A percentile compares a stretch with the other conserved stretches of the same genome.
phyloP scores from a whole-genome alignment of 2,329 filamentous ascomycete genomes.

The Uncinocarpus reesii region DNA sequence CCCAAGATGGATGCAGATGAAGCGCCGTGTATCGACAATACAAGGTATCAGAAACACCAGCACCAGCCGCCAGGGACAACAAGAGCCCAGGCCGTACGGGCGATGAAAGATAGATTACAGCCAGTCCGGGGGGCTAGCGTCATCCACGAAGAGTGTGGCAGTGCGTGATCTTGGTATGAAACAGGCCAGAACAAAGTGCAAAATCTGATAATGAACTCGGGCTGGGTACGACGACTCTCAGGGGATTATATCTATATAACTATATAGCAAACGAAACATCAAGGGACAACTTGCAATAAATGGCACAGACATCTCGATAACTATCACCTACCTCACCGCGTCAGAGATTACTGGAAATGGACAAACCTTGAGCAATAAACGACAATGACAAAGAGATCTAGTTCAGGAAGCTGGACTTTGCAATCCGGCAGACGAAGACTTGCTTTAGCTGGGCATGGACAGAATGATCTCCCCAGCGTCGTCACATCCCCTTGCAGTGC shows the following conservation, averaged over 20 bases:
- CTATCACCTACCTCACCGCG: background rate
- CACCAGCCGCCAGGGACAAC: background rate
- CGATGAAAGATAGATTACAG: slow-evolving; percentile 4
- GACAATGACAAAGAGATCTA: background rate
- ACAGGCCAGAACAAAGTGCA: background rate
- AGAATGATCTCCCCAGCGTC: slow-evolving; percentile 14
- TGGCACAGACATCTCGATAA: slow-evolving; percentile 3
- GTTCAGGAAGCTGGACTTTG: too few species aligned
- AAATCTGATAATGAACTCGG: too few species aligned
- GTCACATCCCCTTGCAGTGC: slow-evolving; percentile 6
- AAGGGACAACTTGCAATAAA: slow-evolving; percentile 3
- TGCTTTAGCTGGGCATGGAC: background rate
- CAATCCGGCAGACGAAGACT: background rate
- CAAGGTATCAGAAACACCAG: background rate
- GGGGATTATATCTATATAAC: too few species aligned
- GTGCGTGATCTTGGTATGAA: slow-evolving; percentile 6
- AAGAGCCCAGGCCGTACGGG: background rate
- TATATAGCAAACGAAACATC: background rate
- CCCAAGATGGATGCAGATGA: background rate
- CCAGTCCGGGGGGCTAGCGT: background rate
- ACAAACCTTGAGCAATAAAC: background rate
- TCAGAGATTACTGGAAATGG: too few species aligned
- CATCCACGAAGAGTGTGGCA: slow-evolving; percentile 4
- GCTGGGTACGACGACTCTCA: too few species aligned
- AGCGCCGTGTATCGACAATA: background rate